phyloP scores from a whole-genome alignment of 257 asterid species.

The Scutellaria galericulata region DNA sequence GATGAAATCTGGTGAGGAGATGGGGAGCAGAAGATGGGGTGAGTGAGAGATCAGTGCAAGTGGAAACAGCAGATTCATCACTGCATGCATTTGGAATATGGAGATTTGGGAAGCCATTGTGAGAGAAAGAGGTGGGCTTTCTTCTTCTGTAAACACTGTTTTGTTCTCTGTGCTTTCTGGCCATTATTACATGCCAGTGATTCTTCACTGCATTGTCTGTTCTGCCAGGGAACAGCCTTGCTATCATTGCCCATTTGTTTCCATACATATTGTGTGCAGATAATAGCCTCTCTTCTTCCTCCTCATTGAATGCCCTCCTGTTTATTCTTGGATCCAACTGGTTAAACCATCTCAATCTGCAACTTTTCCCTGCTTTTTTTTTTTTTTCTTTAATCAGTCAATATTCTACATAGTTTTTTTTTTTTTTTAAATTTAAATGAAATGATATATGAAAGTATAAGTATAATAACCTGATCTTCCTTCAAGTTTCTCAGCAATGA shows the following conservation, averaged over 20 bases:
- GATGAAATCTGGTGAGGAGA: conserved; percentile 37
- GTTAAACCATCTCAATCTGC: conserved; percentile 66
- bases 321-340: conserved; percentile 59
- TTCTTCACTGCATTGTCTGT: conserved; percentile 66
- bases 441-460: background rate
- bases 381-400: too few species aligned
- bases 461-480: conserved; percentile 56
- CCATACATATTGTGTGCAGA: conserved; percentile 53
- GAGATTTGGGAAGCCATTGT: conserved; percentile 9
- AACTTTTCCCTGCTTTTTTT: conserved; percentile 46
- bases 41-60: conserved; percentile 53
- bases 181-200: conserved; percentile 65
- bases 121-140: conserved; percentile 23
- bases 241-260: conserved; percentile 60
- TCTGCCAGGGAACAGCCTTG: conserved; percentile 55
- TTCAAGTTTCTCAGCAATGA: conserved; percentile 55
- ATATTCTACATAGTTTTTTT: too few species aligned
- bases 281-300: conserved; percentile 55
- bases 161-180: conserved; percentile 52
- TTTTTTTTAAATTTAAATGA: too few species aligned
- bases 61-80: conserved; percentile 44
- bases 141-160: conserved; percentile 49
- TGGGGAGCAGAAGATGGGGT: conserved; percentile 42
- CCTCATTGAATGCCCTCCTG: conserved; percentile 53
- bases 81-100: conserved; percentile 27